Percentiles rank a stretch among this genome's conserved stretches.
Conservation (phyloP, 2,329 filamentous ascomycete genomes). For the Intubia oerlemansii region DNA sequence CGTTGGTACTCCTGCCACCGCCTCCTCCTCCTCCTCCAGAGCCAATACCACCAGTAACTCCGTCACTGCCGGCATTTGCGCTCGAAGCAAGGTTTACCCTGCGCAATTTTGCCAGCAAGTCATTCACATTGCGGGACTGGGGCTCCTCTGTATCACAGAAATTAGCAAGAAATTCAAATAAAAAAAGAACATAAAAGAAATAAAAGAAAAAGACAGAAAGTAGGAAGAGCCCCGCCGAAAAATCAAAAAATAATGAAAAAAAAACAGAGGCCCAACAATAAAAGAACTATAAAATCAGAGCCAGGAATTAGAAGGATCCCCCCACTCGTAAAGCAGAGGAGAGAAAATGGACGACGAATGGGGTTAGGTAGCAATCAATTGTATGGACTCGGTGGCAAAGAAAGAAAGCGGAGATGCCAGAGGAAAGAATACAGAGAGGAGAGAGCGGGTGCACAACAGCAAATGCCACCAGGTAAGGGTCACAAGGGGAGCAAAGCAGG, state of each 20-base stretch:
- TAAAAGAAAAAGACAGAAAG: neutral
- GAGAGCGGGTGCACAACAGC: constrained; percentile 1
- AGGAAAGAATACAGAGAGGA: neutral
- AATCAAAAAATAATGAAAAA: neutral
- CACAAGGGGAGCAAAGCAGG: constrained; percentile 1
- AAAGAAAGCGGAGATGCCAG: neutral
- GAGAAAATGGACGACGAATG: too few relatives aligned
- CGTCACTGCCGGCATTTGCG: constrained; percentile 1
- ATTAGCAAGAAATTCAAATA: neutral
- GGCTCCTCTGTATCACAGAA: constrained; percentile 6
- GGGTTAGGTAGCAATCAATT: too few relatives aligned
- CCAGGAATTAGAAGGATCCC: too few relatives aligned
- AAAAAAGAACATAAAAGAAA: constrained; percentile 1
- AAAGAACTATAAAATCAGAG: too few relatives aligned
- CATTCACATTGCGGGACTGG: constrained; percentile 27
- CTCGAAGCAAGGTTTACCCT: constrained; percentile 17
- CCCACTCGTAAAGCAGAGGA: too few relatives aligned
- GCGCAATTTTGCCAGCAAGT: constrained; percentile 35
- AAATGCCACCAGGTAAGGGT: constrained; percentile 1
- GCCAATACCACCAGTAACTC: neutral
- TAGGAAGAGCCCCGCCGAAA: neutral
- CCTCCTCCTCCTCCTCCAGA: too few relatives aligned
- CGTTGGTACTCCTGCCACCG: neutral
- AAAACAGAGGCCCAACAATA: too few relatives aligned
- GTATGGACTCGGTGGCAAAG: too few relatives aligned